Percentiles rank a stretch among this genome's conserved stretches.
phyloP scores from a whole-genome alignment of 805 yeast species.

The Metschnikowia anglica region DNA sequence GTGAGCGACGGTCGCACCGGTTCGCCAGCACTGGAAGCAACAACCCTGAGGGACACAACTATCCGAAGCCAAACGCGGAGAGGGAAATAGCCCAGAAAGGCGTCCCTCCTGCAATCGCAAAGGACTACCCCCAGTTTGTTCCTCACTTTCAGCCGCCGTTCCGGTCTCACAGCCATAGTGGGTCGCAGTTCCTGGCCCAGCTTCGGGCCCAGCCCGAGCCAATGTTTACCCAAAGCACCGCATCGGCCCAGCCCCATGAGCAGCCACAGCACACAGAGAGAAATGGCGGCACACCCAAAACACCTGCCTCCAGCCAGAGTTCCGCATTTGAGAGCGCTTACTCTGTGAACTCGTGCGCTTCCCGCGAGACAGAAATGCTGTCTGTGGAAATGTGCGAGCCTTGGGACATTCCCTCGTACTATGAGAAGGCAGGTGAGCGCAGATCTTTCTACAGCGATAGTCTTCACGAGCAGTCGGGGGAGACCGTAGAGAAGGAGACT shows the following conservation, averaged over 20 bases:
- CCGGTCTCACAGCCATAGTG: background rate
- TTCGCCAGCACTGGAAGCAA: background rate
- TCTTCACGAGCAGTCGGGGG: background rate
- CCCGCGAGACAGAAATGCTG: slow-evolving; percentile 9
- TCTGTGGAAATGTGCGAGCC: slow-evolving; percentile 7
- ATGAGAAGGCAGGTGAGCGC: background rate
- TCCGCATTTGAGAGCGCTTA: slow-evolving; percentile 1
- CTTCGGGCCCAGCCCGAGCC: no score
- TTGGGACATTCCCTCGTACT: background rate
- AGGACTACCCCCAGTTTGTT: slow-evolving; percentile 2
- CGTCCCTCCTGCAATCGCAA: background rate
- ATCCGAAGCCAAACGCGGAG: background rate
- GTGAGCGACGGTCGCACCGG: background rate
- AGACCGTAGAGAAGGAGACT: no score
- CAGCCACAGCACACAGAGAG: no score
- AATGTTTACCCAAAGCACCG: no score
- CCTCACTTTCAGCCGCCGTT: background rate
- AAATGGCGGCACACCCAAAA: no score
- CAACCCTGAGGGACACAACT: no score
- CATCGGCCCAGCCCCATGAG: no score
- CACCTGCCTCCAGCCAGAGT: slow-evolving; percentile 1
- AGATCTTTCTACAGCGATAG: background rate
- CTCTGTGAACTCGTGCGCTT: background rate
- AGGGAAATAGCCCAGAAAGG: background rate
- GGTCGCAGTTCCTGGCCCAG: no score